These are phyloP conservation scores for Ustilaginoidea virens DNA, from an alignment of 2,329 filamentous ascomycete genomes.

Conservation along the genomic window DNA sequence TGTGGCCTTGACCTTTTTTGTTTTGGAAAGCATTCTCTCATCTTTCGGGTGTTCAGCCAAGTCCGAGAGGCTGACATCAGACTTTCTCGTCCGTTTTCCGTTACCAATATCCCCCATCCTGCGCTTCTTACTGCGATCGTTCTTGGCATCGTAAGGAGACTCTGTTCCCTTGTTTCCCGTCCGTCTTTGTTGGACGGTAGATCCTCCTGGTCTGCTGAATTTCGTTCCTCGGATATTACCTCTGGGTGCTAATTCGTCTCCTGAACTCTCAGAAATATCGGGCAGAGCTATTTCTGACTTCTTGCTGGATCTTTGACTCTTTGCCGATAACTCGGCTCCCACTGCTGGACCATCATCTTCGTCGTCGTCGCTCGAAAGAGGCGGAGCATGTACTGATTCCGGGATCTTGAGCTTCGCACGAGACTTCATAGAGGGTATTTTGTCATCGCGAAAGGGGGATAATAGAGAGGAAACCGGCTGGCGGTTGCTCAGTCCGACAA, in stretches of 20 bases:
- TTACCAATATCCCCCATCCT: background rate
- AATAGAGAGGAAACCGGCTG: slow-evolving; percentile 9
- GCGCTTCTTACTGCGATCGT: slow-evolving; percentile 4
- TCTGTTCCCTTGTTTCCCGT: slow-evolving; percentile 4
- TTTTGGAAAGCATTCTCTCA: slow-evolving; percentile 11
- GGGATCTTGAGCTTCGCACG: slow-evolving; percentile 5
- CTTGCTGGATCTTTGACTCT: background rate
- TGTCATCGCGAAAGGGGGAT: background rate
- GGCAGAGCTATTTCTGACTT: background rate
- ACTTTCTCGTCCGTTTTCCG: background rate
- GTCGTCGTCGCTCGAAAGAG: slow-evolving; percentile 16
- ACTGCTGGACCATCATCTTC: slow-evolving; percentile 5
- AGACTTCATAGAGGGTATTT: slow-evolving; percentile 1
- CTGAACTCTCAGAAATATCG: slow-evolving; percentile 11
- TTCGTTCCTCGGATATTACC: slow-evolving; percentile 18
- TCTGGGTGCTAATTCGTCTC: slow-evolving; percentile 11
- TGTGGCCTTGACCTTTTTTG: slow-evolving; percentile 8
- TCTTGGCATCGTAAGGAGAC: background rate
- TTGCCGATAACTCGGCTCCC: background rate
- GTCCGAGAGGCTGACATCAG: slow-evolving; percentile 3
- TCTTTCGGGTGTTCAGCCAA: slow-evolving; percentile 11
- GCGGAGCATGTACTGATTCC: slow-evolving; percentile 9
- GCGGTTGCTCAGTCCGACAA: slow-evolving; percentile 10
- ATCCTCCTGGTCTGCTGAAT: slow-evolving; percentile 11
- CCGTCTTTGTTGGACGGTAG: slow-evolving; percentile 2